Evolutionary conservation across 495 filamentous ascomycete species (phyloP).

Genomic region (Penicillium lagena): DNA sequence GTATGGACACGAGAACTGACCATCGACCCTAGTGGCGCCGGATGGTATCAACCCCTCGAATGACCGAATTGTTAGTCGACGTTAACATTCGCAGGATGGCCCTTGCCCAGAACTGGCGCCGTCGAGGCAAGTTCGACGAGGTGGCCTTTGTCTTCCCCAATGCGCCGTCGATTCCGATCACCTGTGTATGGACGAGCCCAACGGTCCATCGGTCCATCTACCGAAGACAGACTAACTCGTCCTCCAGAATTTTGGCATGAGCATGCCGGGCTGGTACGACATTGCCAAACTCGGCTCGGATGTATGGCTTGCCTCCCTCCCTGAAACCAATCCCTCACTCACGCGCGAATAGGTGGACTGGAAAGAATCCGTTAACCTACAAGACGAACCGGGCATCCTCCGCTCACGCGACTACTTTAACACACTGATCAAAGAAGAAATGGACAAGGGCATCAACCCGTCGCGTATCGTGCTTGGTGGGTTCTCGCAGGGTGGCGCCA

Average conservation of each 20-base stretch:
- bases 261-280: constrained; percentile 91
- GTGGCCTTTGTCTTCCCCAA: constrained; percentile 91
- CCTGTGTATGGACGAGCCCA: constrained; percentile 53
- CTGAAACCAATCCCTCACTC: background rate
- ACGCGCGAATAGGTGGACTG: constrained; percentile 27
- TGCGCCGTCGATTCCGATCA: constrained; percentile 86
- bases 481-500: constrained; percentile 58
- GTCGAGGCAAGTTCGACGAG: constrained; percentile 76
- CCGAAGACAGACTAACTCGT: too few relatives aligned
- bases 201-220: background rate
- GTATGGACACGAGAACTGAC: constrained; percentile 3
- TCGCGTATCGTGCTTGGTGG: constrained; percentile 78
- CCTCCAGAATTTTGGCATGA: constrained; percentile 67
- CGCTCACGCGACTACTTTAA: constrained; percentile 70
- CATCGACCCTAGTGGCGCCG: constrained; percentile 46
- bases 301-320: constrained; percentile 18
- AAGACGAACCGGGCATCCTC: constrained; percentile 79
- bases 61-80: background rate
- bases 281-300: constrained; percentile 56
- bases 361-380: constrained; percentile 43
- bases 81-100: constrained; percentile 44
- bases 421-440: constrained; percentile 71
- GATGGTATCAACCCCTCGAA: constrained; percentile 47
- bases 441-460: constrained; percentile 74
- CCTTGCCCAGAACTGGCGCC: constrained; percentile 85